These are phyloP conservation scores for Dalbergia cochinchinensis DNA, from an alignment of 306 rosid genomes.

Conservation along the genomic window DNA sequence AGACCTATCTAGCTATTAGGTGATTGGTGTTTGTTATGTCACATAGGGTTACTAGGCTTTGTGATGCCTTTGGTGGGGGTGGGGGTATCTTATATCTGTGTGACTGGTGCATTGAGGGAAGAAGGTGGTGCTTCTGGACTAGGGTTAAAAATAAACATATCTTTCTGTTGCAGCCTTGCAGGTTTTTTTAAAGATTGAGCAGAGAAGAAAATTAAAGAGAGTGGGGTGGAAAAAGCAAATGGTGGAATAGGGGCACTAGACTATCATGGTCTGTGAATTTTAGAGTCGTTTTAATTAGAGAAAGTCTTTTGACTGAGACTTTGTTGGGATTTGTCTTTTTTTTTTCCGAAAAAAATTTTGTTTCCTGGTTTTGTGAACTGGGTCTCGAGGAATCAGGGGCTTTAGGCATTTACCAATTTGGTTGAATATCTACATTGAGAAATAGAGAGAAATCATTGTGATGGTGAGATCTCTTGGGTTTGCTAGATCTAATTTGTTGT, in stretches of 20 bases:
- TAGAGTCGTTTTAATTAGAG: constrained; percentile 32
- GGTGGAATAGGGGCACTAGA: constrained; percentile 41
- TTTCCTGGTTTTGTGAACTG: constrained; percentile 40
- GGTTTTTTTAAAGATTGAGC: constrained; percentile 46
- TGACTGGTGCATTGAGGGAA: not conserved
- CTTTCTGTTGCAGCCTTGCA: constrained; percentile 59
- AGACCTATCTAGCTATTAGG: not conserved
- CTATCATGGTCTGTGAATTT: constrained; percentile 49
- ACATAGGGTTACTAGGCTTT: constrained; percentile 26
- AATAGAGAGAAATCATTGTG: constrained; percentile 25
- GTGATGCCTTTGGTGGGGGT: constrained; percentile 15
- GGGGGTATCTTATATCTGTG: not conserved
- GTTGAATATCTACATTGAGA: constrained; percentile 22
- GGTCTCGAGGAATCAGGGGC: not conserved
- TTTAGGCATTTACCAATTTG: constrained; percentile 37
- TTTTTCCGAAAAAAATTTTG: not conserved
- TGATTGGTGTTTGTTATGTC: constrained; percentile 46
- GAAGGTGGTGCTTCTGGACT: not conserved
- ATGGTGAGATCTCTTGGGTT: not conserved
- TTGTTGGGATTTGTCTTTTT: constrained; percentile 24
- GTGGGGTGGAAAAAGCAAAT: not conserved
- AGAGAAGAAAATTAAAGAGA: constrained; percentile 30
- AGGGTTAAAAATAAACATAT: constrained; percentile 31
- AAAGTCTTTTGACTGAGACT: constrained; percentile 47
- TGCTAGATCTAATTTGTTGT: not conserved